Evolutionary conservation across 805 yeast species (phyloP).

Genomic region (Kluyveromyces starmeri): DNA sequence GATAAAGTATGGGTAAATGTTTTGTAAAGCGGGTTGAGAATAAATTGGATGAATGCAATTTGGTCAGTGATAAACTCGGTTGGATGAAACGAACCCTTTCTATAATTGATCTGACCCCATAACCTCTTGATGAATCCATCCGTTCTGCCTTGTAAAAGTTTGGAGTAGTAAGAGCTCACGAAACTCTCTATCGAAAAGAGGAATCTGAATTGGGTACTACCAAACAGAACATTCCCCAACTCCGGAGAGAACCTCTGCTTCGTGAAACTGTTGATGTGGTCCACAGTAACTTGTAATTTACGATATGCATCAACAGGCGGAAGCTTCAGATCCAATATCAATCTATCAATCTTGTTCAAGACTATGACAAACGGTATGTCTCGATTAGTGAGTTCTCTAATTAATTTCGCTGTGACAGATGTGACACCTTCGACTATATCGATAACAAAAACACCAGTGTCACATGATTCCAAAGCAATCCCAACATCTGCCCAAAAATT

Average conservation of each 20-base stretch:
- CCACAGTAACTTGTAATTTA: slow-evolving; percentile 54
- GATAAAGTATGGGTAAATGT: slow-evolving; percentile 53
- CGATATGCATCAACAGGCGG: slow-evolving; percentile 67
- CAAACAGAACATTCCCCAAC: slow-evolving; percentile 60
- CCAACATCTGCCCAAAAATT: slow-evolving; percentile 73
- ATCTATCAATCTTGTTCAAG: slow-evolving; percentile 75
- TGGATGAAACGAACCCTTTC: slow-evolving; percentile 37
- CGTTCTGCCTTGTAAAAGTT: slow-evolving; percentile 27
- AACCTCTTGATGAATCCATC: slow-evolving; percentile 42
- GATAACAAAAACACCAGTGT: slow-evolving; percentile 60
- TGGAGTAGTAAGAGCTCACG: slow-evolving; percentile 39
- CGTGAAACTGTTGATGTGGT: slow-evolving; percentile 53
- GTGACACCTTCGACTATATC: slow-evolving; percentile 82
- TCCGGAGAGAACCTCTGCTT: slow-evolving; percentile 47
- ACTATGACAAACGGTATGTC: slow-evolving; percentile 50
- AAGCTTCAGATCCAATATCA: slow-evolving; percentile 69
- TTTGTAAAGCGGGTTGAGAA: slow-evolving; percentile 77
- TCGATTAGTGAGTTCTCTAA: slow-evolving; percentile 43
- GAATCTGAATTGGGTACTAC: slow-evolving; percentile 54
- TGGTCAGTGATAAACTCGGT: slow-evolving; percentile 20
- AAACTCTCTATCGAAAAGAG: slow-evolving; percentile 63
- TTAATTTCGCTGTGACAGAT: slow-evolving; percentile 41
- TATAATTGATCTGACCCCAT: slow-evolving; percentile 71
- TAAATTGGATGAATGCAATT: slow-evolving; percentile 50
- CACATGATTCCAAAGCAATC: slow-evolving; percentile 48